These are phyloP conservation scores for Leishmania martiniquensis DNA, from an alignment of 208 protist species.

Conservation along the genomic window DNA sequence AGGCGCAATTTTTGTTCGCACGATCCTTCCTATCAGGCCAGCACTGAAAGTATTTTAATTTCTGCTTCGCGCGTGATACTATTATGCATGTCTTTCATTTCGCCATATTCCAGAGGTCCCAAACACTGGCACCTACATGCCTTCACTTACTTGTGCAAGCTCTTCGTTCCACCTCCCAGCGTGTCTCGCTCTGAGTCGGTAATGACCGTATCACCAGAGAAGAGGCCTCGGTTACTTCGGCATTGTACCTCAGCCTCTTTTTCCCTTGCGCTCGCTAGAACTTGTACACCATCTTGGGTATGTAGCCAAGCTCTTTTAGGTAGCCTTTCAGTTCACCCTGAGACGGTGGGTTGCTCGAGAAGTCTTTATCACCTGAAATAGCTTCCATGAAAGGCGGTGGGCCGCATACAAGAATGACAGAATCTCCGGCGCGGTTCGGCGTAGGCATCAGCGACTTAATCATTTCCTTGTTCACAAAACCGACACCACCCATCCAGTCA, in stretches of 20 bases:
- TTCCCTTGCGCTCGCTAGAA: conserved; percentile 48
- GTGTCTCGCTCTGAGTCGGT: background rate
- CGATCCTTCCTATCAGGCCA: background rate
- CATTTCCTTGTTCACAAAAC: conserved; percentile 90
- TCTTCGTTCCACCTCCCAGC: background rate
- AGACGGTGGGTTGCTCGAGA: conserved; percentile 61
- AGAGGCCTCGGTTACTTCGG: background rate
- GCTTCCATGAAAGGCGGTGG: conserved; percentile 89
- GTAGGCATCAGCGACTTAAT: conserved; percentile 87
- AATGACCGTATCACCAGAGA: background rate
- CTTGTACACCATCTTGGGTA: conserved; percentile 91
- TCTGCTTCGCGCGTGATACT: background rate
- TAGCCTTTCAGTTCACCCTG: conserved; percentile 88
- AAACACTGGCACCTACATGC: background rate
- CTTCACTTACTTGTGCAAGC: too few relatives aligned
- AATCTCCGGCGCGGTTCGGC: conserved; percentile 79
- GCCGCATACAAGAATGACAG: conserved; percentile 87
- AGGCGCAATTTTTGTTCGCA: background rate
- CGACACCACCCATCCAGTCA: conserved; percentile 92
- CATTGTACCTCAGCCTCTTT: background rate
- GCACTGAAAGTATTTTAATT: background rate
- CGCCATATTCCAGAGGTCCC: background rate
- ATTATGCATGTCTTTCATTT: background rate
- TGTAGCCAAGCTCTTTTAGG: conserved; percentile 90
- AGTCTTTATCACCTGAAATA: conserved; percentile 92